A percentile compares a stretch with the other conserved stretches of the same genome.
These are phyloP conservation scores for Boletus rubroflammeus DNA, from an alignment of 768 basidiomycete genomes.

Conservation along the genomic window DNA sequence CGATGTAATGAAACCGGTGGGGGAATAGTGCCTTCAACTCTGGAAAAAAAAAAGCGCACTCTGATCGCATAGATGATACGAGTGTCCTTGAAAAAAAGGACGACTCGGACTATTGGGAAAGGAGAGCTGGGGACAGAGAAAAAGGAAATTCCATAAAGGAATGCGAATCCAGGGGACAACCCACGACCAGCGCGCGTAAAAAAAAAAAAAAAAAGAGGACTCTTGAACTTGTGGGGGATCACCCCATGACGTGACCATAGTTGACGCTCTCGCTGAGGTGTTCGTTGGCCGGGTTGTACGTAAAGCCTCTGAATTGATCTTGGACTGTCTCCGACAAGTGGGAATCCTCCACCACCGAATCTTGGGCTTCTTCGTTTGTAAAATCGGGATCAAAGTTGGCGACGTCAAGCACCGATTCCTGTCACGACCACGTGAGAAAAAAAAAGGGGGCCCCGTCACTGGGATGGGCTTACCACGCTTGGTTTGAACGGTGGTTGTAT, in stretches of 20 bases:
- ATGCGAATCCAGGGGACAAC: background rate
- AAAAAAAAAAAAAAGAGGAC: background rate
- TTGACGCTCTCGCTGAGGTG: slow-evolving; percentile 82
- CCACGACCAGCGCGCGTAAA: slow-evolving; percentile 23
- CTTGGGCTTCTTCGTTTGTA: slow-evolving; percentile 90
- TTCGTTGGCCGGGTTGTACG: slow-evolving; percentile 82
- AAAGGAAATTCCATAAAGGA: background rate
- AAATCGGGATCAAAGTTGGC: slow-evolving; percentile 98
- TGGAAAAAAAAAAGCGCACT: background rate
- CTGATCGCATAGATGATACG: slow-evolving; percentile 7
- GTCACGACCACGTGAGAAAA: slow-evolving; percentile 8
- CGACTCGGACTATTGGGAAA: too few species aligned
- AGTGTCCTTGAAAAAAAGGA: background rate
- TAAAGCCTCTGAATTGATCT: slow-evolving; percentile 91
- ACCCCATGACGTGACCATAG: slow-evolving; percentile 43
- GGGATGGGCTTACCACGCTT: slow-evolving; percentile 84
- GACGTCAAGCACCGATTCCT: slow-evolving; percentile 92
- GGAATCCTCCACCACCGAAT: slow-evolving; percentile 94
- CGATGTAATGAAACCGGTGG: slow-evolving; percentile 14
- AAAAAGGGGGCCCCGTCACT: background rate
- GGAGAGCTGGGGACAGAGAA: background rate
- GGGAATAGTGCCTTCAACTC: background rate
- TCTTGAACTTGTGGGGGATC: background rate
- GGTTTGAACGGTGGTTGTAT: slow-evolving; percentile 98
- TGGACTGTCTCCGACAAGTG: slow-evolving; percentile 94